Percentiles rank a stretch among this genome's conserved stretches.
phyloP scores from a whole-genome alignment of 768 basidiomycete species.

The Agrocybe praecox region DNA sequence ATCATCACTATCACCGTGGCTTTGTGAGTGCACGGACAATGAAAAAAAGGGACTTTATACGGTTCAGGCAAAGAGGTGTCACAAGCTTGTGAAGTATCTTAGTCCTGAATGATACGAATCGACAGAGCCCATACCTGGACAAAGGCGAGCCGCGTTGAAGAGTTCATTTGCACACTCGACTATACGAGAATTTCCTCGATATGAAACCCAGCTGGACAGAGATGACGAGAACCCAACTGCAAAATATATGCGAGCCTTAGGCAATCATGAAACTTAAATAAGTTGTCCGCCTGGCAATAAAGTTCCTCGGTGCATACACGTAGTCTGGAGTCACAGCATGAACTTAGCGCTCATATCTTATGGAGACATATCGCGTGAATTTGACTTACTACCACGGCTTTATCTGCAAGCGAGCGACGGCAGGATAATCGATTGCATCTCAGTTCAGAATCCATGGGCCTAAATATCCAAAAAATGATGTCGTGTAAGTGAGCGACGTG shows the following conservation, averaged over 20 bases:
- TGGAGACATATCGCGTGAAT: background rate
- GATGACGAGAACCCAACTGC: conserved; percentile 46
- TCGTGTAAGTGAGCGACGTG: background rate
- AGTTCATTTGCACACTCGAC: conserved; percentile 87
- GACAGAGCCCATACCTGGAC: conserved; percentile 56
- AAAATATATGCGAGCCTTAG: conserved; percentile 86
- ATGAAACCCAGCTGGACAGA: background rate
- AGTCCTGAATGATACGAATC: background rate
- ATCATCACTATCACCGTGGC: conserved; percentile 47
- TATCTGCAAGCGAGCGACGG: conserved; percentile 66
- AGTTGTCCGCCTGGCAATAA: background rate
- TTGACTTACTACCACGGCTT: conserved; percentile 79
- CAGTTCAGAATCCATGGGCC: conserved; percentile 72
- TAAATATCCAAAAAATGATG: background rate
- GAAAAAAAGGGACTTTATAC: conserved; percentile 38
- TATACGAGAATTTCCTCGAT: conserved; percentile 24
- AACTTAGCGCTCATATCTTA: background rate
- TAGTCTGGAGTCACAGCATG: conserved; percentile 23
- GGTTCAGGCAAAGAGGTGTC: conserved; percentile 81
- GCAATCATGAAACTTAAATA: conserved; percentile 4
- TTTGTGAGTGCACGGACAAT: conserved; percentile 1
- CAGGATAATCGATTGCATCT: conserved; percentile 83
- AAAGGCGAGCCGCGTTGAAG: conserved; percentile 75
- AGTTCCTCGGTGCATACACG: conserved; percentile 20
- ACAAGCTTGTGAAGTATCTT: conserved; percentile 53